These are phyloP conservation scores for Boehmeria nivea DNA, from an alignment of 306 rosid species.

Conservation along the genomic window DNA sequence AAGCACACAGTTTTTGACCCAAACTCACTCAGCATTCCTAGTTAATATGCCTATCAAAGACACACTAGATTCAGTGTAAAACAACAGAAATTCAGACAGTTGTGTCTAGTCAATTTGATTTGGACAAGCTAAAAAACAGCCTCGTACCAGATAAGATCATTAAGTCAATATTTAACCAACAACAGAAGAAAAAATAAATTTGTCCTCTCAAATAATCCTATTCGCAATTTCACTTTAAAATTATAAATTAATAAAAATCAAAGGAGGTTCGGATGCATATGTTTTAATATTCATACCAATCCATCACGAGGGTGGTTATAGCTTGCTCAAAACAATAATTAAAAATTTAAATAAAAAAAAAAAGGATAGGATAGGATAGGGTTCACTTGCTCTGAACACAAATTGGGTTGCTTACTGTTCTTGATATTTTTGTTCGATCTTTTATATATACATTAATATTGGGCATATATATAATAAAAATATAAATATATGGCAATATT, in stretches of 20 bases:
- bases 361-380: not conserved
- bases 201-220: not conserved
- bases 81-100: not conserved
- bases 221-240: too few species aligned
- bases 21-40: conserved; percentile 7
- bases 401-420: too few species aligned
- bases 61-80: not conserved
- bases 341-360: not conserved
- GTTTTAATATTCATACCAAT: not conserved
- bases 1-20: not conserved
- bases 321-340: not conserved
- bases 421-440: not conserved
- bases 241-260: too few species aligned
- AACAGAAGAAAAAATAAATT: not conserved
- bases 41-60: not conserved
- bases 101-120: not conserved
- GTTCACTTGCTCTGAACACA: too few species aligned
- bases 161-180: not conserved
- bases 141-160: not conserved
- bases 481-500: not conserved
- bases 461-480: too few species aligned
- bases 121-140: not conserved
- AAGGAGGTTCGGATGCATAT: too few species aligned
- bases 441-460: too few species aligned
- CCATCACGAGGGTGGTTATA: not conserved